Percentiles rank a stretch among this genome's conserved stretches.
Conservation (phyloP, 352 stramenopile genomes). For the Nothophytophthora sp. region DNA sequence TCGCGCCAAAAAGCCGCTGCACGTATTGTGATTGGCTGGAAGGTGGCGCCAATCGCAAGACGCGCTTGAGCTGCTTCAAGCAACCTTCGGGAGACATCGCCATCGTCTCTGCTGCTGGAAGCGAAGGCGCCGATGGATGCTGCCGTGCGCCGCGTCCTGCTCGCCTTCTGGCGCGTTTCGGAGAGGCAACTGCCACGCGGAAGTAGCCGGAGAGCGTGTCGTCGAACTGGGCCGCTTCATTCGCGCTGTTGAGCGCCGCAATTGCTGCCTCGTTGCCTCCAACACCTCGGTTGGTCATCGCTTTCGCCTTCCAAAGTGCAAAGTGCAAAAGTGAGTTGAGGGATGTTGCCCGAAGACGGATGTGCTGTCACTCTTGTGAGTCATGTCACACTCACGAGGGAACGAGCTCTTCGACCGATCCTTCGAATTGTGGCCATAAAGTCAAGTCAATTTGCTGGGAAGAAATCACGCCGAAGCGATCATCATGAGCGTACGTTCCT, state of each 20-base stretch:
- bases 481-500: slow-evolving; percentile 34
- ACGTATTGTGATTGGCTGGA: slow-evolving; percentile 31
- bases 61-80: slow-evolving; percentile 35
- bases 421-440: no score
- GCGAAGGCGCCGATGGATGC: background rate
- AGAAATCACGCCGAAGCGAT: no score
- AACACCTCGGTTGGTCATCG: background rate
- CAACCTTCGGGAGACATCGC: slow-evolving; percentile 1
- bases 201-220: slow-evolving; percentile 30
- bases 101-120: background rate
- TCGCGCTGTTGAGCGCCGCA: slow-evolving; percentile 14
- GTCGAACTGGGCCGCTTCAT: slow-evolving; percentile 27
- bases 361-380: no score
- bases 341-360: no score
- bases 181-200: background rate
- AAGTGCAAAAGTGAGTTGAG: no score
- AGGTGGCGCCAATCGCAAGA: slow-evolving; percentile 24
- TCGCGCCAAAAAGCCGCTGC: slow-evolving; percentile 11
- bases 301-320: background rate
- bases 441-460: no score
- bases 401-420: no score
- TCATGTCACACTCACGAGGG: no score
- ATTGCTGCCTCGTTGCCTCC: background rate
- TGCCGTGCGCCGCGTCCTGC: background rate
- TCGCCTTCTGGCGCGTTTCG: slow-evolving; percentile 7